Conservation (phyloP, 139 green algal genomes). For the Zygnema circumcarinatum region DNA sequence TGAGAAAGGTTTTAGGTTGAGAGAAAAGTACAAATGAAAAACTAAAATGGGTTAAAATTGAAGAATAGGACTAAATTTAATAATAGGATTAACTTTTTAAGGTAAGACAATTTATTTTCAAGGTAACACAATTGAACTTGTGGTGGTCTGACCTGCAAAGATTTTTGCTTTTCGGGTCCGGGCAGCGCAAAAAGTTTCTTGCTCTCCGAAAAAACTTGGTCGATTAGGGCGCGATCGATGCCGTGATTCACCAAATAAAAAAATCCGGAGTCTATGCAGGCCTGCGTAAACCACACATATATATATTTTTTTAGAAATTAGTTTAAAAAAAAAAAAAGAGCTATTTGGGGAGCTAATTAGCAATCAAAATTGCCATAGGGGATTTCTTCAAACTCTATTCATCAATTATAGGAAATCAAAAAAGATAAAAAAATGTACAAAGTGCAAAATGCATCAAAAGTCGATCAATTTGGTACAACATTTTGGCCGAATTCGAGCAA, state of each 20-base stretch:
- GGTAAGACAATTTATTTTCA: not conserved
- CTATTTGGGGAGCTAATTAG: no score
- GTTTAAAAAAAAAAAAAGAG: no score
- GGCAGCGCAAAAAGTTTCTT: conserved; percentile 81
- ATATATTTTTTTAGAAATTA: no score
- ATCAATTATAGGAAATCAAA: not conserved
- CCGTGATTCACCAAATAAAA: conserved; percentile 80
- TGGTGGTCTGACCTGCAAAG: conserved; percentile 27
- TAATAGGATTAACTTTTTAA: not conserved
- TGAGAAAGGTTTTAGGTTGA: not conserved
- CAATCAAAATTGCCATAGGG: no score
- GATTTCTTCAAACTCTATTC: no score
- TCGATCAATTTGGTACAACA: not conserved
- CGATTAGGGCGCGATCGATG: conserved; percentile 68
- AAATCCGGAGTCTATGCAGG: conserved; percentile 61
- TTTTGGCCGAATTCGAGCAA: not conserved
- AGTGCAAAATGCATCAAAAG: not conserved
- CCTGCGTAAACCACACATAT: conserved; percentile 31
- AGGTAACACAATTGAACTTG: not conserved
- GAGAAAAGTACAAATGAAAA: not conserved
- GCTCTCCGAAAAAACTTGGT: conserved; percentile 66
- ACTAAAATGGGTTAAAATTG: not conserved
- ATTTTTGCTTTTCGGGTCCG: conserved; percentile 72
- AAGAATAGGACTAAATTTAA: no score
- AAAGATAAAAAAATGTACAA: not conserved